Percentiles rank a stretch among this genome's conserved stretches.
These are phyloP conservation scores for Lactarius psammicola DNA, from an alignment of 768 basidiomycete genomes.

Conservation along the genomic window DNA sequence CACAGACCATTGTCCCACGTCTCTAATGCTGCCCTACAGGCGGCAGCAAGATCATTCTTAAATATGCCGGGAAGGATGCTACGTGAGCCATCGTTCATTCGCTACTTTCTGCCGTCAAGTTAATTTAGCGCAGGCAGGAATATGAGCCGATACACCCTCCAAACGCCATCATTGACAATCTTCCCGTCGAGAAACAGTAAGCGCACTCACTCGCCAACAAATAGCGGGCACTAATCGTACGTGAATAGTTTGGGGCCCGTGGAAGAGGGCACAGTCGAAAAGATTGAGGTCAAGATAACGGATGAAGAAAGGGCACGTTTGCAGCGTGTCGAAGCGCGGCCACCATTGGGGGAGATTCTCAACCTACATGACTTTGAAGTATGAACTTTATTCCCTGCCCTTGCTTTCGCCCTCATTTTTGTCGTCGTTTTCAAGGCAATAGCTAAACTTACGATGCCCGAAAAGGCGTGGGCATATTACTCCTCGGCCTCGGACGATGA, in stretches of 20 bases:
- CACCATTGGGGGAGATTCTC: constrained; percentile 74
- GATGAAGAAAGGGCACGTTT: constrained; percentile 70
- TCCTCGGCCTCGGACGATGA: constrained; percentile 97
- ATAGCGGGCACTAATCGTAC: not conserved
- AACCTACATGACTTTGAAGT: constrained; percentile 96
- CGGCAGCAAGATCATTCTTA: constrained; percentile 51
- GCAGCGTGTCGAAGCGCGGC: constrained; percentile 58
- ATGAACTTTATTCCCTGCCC: constrained; percentile 14
- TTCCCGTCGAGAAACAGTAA: constrained; percentile 78
- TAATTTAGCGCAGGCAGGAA: constrained; percentile 40
- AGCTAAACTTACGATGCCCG: constrained; percentile 74
- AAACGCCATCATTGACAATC: constrained; percentile 70
- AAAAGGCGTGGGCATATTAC: constrained; percentile 96
- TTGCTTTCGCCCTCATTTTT: not conserved
- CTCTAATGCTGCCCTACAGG: constrained; percentile 33
- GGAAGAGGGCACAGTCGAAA: constrained; percentile 64
- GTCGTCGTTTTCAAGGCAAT: constrained; percentile 56
- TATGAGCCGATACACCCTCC: constrained; percentile 91
- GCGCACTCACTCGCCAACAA: constrained; percentile 5
- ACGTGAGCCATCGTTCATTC: constrained; percentile 31
- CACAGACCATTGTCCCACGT: not conserved
- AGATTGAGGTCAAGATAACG: constrained; percentile 60
- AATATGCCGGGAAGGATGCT: constrained; percentile 56
- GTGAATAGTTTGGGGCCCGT: constrained; percentile 60
- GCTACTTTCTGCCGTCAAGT: not conserved